Evolutionary conservation across 78 protist species (phyloP), one percentile per base, ranked within the genome.

Genomic region (Dictyostelium intermedium): DNA sequence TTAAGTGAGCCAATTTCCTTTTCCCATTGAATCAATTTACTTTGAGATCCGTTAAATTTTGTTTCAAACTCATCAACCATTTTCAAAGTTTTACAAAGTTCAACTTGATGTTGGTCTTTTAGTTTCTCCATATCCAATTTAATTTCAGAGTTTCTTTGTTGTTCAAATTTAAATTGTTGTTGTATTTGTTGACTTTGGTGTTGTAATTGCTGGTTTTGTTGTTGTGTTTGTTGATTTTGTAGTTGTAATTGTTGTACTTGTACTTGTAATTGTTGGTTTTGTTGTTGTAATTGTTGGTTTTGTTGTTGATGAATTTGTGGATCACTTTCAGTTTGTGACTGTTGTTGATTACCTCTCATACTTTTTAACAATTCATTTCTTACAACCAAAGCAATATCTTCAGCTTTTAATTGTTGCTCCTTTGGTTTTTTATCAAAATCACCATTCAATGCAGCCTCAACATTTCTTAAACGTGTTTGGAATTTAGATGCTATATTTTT

Each of bases 381-480:
- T 3, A 72, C 35, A 32, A 34, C 79, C 1, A 18, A 8, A 16
- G 79, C n/a, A 11, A 77, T 66, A 4, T 27, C 45, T 41, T 77
- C 82, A 39, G n/a, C 82, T 27, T 39, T 77, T 77, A 41, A 41
- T 76, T 9, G 0, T 41, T 77, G 53, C 41, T 77, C 37, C 14
- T 30, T 37, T 37, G n/a, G n/a, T 20, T 74, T 77, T 77, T 77
- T 77, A 50, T 80, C 85, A 50, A 80, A 80, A 27, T 80, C 85
- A 10, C 85, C 85, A 47, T 80, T 80, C 13, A 80, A 5, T 30
- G 85, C 85, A 1, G 25, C n/a, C 4, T 23, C 30, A 14, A 80
- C 70, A 80, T 80, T 80, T 32, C 32, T 80, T 47, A 80, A 53
- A 50, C 85, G 61, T 18, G 32, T 30, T 80, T 50, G 85, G 32